Conservation (phyloP, 1,284 basidiomycete genomes). For the Abortiporus biennis region DNA sequence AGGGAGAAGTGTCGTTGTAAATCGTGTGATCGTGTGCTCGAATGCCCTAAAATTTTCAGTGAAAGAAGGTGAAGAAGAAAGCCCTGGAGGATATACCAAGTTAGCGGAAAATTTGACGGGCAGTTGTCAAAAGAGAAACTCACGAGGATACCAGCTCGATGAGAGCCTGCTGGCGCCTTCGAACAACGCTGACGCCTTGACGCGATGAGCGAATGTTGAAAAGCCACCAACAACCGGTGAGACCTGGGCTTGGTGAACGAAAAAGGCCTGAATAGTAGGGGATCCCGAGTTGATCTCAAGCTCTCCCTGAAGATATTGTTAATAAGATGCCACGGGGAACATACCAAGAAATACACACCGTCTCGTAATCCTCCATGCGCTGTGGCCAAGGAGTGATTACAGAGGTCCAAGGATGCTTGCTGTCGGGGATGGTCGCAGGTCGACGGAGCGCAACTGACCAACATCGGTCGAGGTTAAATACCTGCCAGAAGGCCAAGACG, state of each 20-base stretch:
- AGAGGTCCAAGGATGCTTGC: constrained; percentile 28
- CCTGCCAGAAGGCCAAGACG: constrained; percentile 37
- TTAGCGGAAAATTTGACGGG: constrained; percentile 10
- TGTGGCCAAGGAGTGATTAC: constrained; percentile 37
- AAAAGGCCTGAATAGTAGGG: constrained; percentile 55
- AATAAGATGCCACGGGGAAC: background rate
- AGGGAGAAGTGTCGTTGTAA: constrained; percentile 55
- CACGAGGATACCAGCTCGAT: constrained; percentile 54
- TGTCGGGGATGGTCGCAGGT: constrained; percentile 33
- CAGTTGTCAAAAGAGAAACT: constrained; percentile 20
- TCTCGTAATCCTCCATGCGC: constrained; percentile 27
- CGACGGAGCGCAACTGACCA: constrained; percentile 34
- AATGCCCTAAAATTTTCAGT: constrained; percentile 53
- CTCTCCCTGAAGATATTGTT: constrained; percentile 39
- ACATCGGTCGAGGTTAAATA: constrained; percentile 35
- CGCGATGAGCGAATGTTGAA: constrained; percentile 55
- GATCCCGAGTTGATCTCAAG: constrained; percentile 42
- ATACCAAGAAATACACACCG: constrained; percentile 16
- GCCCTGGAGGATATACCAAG: constrained; percentile 24
- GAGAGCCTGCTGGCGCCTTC: constrained; percentile 58
- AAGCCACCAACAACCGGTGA: constrained; percentile 45
- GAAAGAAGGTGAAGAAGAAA: constrained; percentile 39
- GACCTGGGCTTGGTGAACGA: constrained; percentile 44
- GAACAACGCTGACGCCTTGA: constrained; percentile 70
- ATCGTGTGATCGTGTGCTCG: constrained; percentile 57